A percentile compares a stretch with the other conserved stretches of the same genome.
phyloP scores from a whole-genome alignment of 1,284 basidiomycete species.

The Rhodotorula sp. region DNA sequence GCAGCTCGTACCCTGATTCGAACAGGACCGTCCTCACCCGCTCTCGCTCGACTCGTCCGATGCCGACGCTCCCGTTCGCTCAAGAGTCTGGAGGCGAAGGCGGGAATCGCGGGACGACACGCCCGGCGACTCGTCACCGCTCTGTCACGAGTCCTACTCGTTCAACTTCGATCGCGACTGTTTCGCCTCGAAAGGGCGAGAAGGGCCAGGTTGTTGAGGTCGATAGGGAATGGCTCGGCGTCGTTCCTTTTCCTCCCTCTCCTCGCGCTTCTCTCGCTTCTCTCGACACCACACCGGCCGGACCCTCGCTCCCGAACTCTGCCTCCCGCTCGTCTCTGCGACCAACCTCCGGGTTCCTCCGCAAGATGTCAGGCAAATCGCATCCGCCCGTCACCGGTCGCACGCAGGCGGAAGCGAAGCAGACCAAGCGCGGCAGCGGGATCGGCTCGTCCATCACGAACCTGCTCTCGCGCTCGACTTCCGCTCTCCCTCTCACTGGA shows the following conservation, averaged over 20 bases:
- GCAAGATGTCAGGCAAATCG: slow-evolving; percentile 12
- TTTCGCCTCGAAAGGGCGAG: neutral
- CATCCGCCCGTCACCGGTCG: slow-evolving; percentile 23
- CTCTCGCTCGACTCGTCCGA: neutral
- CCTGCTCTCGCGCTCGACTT: slow-evolving; percentile 25
- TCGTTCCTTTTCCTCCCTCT: slow-evolving; percentile 27
- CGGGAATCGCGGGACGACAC: neutral
- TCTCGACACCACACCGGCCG: neutral
- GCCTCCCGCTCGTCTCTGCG: neutral
- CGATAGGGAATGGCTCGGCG: slow-evolving; percentile 32
- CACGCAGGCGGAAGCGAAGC: slow-evolving; percentile 19
- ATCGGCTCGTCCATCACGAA: slow-evolving; percentile 16
- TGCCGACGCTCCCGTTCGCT: slow-evolving; percentile 13
- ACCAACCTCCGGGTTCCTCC: neutral
- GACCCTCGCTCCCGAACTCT: neutral
- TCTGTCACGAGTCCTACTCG: slow-evolving; percentile 17
- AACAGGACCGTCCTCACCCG: neutral
- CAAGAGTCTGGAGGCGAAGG: slow-evolving; percentile 15
- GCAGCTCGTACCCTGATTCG: neutral
- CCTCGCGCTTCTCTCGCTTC: neutral
- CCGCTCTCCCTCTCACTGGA: slow-evolving; percentile 17
- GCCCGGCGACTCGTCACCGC: slow-evolving; percentile 2
- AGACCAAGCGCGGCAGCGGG: slow-evolving; percentile 4
- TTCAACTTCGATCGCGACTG: neutral
- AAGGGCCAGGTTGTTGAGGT: slow-evolving; percentile 25